These are phyloP conservation scores for Geranomyces variabilis DNA, from an alignment of 192 early-diverging fungal genomes.

Conservation along the genomic window DNA sequence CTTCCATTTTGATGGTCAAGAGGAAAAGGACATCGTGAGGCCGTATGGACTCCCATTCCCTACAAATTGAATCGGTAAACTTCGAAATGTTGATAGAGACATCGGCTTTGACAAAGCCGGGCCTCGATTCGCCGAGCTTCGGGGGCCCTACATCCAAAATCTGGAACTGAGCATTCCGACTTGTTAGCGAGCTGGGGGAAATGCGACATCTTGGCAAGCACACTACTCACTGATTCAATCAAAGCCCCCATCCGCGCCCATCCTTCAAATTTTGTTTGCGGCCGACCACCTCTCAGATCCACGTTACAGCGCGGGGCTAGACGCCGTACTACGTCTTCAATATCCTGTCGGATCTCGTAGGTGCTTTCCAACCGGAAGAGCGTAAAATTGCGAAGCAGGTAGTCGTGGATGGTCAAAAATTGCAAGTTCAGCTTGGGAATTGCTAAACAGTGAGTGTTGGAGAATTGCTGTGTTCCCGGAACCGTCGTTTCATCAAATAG, in stretches of 20 bases:
- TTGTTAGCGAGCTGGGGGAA: neutral
- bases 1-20: slow-evolving; percentile 64
- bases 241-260: slow-evolving; percentile 92
- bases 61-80: slow-evolving; percentile 71
- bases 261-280: slow-evolving; percentile 78
- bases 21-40: slow-evolving; percentile 91
- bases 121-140: slow-evolving; percentile 69
- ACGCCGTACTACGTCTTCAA: slow-evolving; percentile 85
- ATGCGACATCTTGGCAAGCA: neutral
- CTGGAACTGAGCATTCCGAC: slow-evolving; percentile 37
- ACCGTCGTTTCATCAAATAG: slow-evolving; percentile 73
- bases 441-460: slow-evolving; percentile 69
- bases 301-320: slow-evolving; percentile 68
- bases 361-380: slow-evolving; percentile 83
- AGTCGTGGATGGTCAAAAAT: slow-evolving; percentile 91
- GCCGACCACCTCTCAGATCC: slow-evolving; percentile 47
- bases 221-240: slow-evolving; percentile 58
- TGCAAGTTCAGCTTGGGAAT: slow-evolving; percentile 93
- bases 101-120: slow-evolving; percentile 80
- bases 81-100: slow-evolving; percentile 67
- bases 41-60: slow-evolving; percentile 87
- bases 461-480: slow-evolving; percentile 41
- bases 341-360: slow-evolving; percentile 82
- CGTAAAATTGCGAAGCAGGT: slow-evolving; percentile 82
- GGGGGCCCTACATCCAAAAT: slow-evolving; percentile 76